These are phyloP conservation scores for Lasiodiplodia sp. DNA, from an alignment of 2,329 filamentous ascomycete species.

Conservation along the genomic window DNA sequence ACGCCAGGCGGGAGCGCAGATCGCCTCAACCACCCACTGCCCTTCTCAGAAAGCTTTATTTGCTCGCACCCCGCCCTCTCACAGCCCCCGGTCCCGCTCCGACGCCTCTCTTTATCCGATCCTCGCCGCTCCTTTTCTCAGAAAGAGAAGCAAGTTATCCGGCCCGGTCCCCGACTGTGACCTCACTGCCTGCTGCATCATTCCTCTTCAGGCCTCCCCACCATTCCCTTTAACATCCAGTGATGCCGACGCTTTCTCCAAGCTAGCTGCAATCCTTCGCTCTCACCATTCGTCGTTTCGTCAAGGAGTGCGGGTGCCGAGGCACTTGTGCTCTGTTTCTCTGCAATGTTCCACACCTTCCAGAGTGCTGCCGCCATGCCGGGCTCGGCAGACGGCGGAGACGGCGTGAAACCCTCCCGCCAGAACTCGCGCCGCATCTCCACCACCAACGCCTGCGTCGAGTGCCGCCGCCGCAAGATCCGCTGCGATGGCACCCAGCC, in stretches of 20 bases:
- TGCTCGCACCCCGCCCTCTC: constrained; percentile 2
- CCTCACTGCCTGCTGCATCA: constrained; percentile 20
- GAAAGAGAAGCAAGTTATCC: constrained; percentile 4
- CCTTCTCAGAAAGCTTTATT: constrained; percentile 10
- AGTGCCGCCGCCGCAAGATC: constrained; percentile 82
- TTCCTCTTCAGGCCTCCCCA: constrained; percentile 1
- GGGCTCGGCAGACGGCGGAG: constrained; percentile 17
- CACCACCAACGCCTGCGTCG: constrained; percentile 71
- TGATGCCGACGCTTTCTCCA: constrained; percentile 9
- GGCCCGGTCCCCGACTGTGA: constrained; percentile 22
- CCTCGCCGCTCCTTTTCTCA: constrained; percentile 20
- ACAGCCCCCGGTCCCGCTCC: not conserved
- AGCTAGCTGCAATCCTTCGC: not conserved
- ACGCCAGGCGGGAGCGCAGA: constrained; percentile 2
- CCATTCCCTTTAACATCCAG: not conserved
- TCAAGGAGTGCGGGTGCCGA: not conserved
- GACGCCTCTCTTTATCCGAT: constrained; percentile 16
- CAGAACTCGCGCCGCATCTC: constrained; percentile 54
- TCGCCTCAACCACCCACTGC: constrained; percentile 14
- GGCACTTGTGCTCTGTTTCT: constrained; percentile 3
- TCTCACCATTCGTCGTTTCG: not conserved
- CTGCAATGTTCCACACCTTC: constrained; percentile 55
- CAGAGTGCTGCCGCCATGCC: constrained; percentile 38
- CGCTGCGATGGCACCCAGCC: constrained; percentile 83
- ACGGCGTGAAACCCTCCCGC: constrained; percentile 42